Base-by-base conservation (phyloP, 2,329 filamentous ascomycete species). In the Elsinoe necatrix region DNA sequence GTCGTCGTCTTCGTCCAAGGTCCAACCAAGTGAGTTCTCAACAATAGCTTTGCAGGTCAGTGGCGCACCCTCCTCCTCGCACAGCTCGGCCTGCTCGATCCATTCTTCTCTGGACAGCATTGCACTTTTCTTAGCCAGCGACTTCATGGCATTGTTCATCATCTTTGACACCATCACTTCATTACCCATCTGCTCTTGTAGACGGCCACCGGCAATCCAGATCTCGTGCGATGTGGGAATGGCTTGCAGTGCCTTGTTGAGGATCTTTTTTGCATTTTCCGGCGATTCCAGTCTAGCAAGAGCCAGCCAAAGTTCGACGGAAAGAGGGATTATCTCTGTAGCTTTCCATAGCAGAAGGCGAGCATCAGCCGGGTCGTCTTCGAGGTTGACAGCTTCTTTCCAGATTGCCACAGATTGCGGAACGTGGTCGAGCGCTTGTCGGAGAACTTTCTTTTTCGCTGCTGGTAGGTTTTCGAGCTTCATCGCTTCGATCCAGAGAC, bases 51-150 rank as follows among this genome's bases (percentile, higher is more conserved):
- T 85, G 67, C 91, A 95, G 0, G 93, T 97, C 41, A 91, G 76
- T 9, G 87, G 77, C 14, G 91, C 90, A 5, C 89, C 91, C 69
- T 97, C 93, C 57, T 89, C 86, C 71, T 98, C 93, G 67, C 92
- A 97, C 61, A 87, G 87, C 70, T 98, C 93, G 0, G 93, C 95
- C 70, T 97, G 90, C 4, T 82, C 79, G 55, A 98, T 95, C 93
- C 93, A 98, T 63, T 96, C 91, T 69, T 98, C 93, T 39, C 95
- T 85, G 71, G 95, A 95, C 37, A 93, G 82, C 95, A 98, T 98
- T 9, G 93, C 92, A 25, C 88, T 91, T 66, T 95, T 90, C 65
- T 90, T 89, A 35, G 85, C 89, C 29, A 98, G 78, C 18, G 90
- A 84, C 66, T 95, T 89, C 29, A 96, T 83, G 43, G 89, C 93